Percentiles rank a stretch among this genome's conserved stretches.
phyloP scores from a whole-genome alignment of 2,329 filamentous ascomycete genomes.

The Fusarium metavorans region DNA sequence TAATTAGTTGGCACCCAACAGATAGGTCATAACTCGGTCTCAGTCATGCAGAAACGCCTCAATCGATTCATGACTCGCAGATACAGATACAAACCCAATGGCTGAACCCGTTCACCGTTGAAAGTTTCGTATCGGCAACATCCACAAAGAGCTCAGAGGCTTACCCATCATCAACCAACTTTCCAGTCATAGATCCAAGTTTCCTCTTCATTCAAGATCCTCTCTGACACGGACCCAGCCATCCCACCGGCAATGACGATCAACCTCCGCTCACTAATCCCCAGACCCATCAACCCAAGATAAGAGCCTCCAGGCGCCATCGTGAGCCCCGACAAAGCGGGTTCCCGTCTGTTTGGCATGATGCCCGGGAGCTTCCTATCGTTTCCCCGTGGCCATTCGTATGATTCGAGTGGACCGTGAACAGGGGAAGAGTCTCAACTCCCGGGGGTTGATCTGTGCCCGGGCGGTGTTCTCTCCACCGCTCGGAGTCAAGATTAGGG shows the following conservation, averaged over 20 bases:
- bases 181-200: conserved; percentile 49
- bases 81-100: conserved; percentile 45
- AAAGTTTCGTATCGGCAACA: conserved; percentile 61
- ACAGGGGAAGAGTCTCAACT: neutral
- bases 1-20: neutral
- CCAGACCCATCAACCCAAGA: neutral
- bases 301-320: neutral
- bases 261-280: neutral
- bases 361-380: conserved; percentile 27
- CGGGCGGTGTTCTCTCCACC: conserved; percentile 1
- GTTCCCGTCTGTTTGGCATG: conserved; percentile 21
- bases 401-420: conserved; percentile 21
- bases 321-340: neutral
- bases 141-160: conserved; percentile 58
- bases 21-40: conserved; percentile 30
- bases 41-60: conserved; percentile 39
- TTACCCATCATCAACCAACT: conserved; percentile 46
- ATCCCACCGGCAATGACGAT: neutral
- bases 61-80: conserved; percentile 39
- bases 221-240: too few relatives aligned
- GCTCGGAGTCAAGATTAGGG: conserved; percentile 23
- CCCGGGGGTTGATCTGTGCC: conserved; percentile 39
- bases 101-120: conserved; percentile 56
- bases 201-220: conserved; percentile 41
- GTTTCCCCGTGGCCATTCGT: conserved; percentile 27